Evolutionary conservation across 768 basidiomycete genomes (phyloP), one percentile per base, ranked within the genome.

Genomic region (Ephemerocybe angulata): DNA sequence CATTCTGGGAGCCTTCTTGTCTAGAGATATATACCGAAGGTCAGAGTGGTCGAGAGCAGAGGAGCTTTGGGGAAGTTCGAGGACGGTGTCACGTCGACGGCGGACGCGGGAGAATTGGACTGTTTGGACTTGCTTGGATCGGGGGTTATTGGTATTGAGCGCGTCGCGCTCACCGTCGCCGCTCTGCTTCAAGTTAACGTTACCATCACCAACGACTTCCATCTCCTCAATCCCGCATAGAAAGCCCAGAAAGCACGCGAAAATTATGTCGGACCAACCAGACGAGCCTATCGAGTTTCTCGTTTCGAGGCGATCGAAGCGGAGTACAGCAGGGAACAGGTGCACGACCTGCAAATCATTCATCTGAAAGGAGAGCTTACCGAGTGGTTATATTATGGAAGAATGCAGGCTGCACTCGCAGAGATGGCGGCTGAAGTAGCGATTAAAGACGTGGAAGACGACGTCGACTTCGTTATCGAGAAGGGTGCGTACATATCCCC

Each of bases 291-390:
- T 75, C 11, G 82, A 85, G 46, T 68, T 65, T 51, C 67, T 85
- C 2, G 83, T 78, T 11, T 72, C 70, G 19, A 82, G 90, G 30
- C 76, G 90, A 53, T 72, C 86, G 12, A 81, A 73, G 59, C 79
- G 90, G 38, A 87, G 83, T 61, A 92, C 88, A 0, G 90, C 89
- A 1, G 90, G 90, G 2, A 92, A 91, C 63, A 72, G 88, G 88
- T 89, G 52, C 2, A n/a, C n/a, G n/a, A n/a, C n/a, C n/a, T n/a
- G n/a, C n/a, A n/a, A n/a, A n/a, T n/a, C n/a, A 75, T 62, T n/a
- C 24, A 19, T 12, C 15, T 31, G 31, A 30, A 43, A 30, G 25
- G 1, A 29, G 17, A 54, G 4, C 31, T 41, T 52, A 29, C 47
- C 43, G 51, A 58, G 28, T 44, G 57, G 47, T 61, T n/a, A n/a